These are phyloP conservation scores for Blastomyces parvus DNA, from an alignment of 2,329 filamentous ascomycete species.

Conservation along the genomic window DNA sequence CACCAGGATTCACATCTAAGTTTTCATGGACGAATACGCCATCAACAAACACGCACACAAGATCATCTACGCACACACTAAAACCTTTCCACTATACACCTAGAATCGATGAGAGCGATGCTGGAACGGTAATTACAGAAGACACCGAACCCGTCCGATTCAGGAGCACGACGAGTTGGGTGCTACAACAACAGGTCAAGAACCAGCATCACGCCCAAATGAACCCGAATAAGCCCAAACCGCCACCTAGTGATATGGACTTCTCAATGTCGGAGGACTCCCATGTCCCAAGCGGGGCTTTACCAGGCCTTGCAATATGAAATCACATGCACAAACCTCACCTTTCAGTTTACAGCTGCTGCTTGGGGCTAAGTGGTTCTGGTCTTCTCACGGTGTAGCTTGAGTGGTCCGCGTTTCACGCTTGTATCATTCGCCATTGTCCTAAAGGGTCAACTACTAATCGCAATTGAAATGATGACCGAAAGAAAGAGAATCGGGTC, in stretches of 20 bases:
- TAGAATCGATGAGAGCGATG: constrained; percentile 9
- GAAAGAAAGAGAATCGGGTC: background rate
- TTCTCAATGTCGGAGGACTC: background rate
- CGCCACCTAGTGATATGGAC: constrained; percentile 3
- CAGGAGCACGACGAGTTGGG: constrained; percentile 15
- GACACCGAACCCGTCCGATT: constrained; percentile 14
- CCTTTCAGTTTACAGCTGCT: background rate
- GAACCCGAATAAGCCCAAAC: background rate
- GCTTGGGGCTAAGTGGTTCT: background rate
- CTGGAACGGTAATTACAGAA: constrained; percentile 9
- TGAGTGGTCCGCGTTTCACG: no score
- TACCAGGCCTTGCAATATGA: background rate
- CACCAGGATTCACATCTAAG: constrained; percentile 9
- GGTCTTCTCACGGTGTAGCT: background rate
- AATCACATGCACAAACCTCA: constrained; percentile 1
- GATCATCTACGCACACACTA: background rate
- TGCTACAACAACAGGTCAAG: constrained; percentile 13
- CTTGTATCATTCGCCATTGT: background rate
- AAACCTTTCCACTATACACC: background rate
- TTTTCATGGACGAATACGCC: constrained; percentile 14
- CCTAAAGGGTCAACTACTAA: background rate
- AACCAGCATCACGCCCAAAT: constrained; percentile 2
- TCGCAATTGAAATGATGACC: background rate
- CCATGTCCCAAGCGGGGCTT: background rate
- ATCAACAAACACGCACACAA: constrained; percentile 9